Percentiles rank a stretch among this genome's conserved stretches.
Evolutionary conservation across 2,329 filamentous ascomycete genomes (phyloP).

Genomic region (Ophiocordyceps robertsii): DNA sequence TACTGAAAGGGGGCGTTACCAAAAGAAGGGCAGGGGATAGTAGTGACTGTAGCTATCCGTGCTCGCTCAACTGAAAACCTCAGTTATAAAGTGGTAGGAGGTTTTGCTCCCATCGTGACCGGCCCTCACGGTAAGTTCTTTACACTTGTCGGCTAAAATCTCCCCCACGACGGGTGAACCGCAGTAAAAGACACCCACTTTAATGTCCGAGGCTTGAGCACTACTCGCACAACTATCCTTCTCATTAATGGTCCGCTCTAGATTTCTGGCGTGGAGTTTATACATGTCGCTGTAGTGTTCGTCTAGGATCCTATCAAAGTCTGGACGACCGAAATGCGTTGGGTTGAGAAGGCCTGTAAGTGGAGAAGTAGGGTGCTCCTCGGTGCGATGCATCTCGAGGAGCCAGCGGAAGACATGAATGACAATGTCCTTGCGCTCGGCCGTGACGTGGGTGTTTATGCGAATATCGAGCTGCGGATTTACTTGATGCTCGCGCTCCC

Average conservation of each 20-base stretch:
- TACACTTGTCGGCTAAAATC: slow-evolving; percentile 39
- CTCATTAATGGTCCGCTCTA: not conserved
- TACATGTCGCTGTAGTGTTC: slow-evolving; percentile 40
- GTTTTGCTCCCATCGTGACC: slow-evolving; percentile 36
- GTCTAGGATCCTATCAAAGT: slow-evolving; percentile 37
- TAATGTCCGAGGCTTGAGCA: slow-evolving; percentile 13
- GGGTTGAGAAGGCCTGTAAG: slow-evolving; percentile 39
- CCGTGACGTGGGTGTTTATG: slow-evolving; percentile 42
- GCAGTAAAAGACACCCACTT: slow-evolving; percentile 43
- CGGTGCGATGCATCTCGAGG: slow-evolving; percentile 40
- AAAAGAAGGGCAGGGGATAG: no score
- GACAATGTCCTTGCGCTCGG: slow-evolving; percentile 37
- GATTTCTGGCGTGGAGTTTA: slow-evolving; percentile 13
- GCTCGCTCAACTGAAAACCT: slow-evolving; percentile 33
- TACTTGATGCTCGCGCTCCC: slow-evolving; percentile 21
- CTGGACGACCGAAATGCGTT: slow-evolving; percentile 40
- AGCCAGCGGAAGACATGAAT: slow-evolving; percentile 43
- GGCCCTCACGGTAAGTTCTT: slow-evolving; percentile 33
- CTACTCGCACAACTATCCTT: not conserved
- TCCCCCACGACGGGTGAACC: slow-evolving; percentile 41
- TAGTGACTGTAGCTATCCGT: no score
- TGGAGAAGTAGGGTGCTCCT: slow-evolving; percentile 34
- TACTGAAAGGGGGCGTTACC: no score
- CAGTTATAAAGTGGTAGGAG: slow-evolving; percentile 44
- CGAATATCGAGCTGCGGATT: slow-evolving; percentile 34